A percentile compares a stretch with the other conserved stretches of the same genome.
Conservation (phyloP, 2,329 filamentous ascomycete genomes). For the Emergomyces africanus region DNA sequence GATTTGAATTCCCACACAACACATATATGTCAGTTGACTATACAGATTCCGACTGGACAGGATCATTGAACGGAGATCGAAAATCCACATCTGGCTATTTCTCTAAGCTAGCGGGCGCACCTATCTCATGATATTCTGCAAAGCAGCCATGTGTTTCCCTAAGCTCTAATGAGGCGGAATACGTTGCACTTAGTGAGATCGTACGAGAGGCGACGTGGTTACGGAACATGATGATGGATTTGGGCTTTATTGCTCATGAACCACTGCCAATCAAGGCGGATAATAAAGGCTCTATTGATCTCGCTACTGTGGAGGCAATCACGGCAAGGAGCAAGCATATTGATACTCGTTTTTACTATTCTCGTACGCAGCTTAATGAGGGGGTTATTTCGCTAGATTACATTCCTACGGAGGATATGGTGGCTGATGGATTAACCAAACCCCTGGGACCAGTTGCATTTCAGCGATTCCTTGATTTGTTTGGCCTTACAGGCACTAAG, state of each 20-base stretch:
- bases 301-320: slow-evolving; percentile 4
- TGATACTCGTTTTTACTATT: slow-evolving; percentile 6
- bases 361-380: slow-evolving; percentile 1
- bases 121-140: slow-evolving; percentile 7
- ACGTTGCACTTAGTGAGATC: slow-evolving; percentile 5
- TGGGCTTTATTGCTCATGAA: not conserved
- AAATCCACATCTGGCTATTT: slow-evolving; percentile 7
- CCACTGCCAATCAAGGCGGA: slow-evolving; percentile 1
- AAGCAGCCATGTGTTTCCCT: slow-evolving; percentile 8
- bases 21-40: not conserved
- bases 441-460: not conserved
- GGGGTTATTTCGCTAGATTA: slow-evolving; percentile 1
- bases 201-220: slow-evolving; percentile 6
- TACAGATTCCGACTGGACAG: not conserved
- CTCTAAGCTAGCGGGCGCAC: slow-evolving; percentile 4
- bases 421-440: not conserved
- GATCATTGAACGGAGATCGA: not conserved
- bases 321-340: slow-evolving; percentile 8
- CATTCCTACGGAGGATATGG: slow-evolving; percentile 4
- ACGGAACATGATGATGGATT: slow-evolving; percentile 6
- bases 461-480: not conserved
- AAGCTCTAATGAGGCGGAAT: slow-evolving; percentile 11
- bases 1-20: too few species aligned
- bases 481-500: not conserved
- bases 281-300: slow-evolving; percentile 6